Conservation (phyloP, 495 filamentous ascomycete species). For the Aspergillus bridgeri region DNA sequence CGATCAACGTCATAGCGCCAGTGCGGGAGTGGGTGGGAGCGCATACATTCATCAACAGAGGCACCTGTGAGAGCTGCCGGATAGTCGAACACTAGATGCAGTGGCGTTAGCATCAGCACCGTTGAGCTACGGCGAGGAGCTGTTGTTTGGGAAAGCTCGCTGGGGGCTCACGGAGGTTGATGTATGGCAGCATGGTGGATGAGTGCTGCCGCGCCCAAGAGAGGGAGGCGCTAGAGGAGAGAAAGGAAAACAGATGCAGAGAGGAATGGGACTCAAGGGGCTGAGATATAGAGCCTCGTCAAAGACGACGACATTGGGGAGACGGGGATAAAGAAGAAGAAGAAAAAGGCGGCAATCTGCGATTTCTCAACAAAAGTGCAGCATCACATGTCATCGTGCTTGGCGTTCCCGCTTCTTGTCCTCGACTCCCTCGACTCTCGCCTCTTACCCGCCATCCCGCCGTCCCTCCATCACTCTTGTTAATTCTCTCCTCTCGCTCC, state of each 20-base stretch:
- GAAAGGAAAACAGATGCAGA: slow-evolving; percentile 2
- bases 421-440: background rate
- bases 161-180: slow-evolving; percentile 65
- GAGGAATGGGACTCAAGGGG: slow-evolving; percentile 6
- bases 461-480: background rate
- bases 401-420: slow-evolving; percentile 11
- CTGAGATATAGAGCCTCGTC: background rate
- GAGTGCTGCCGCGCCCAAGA: slow-evolving; percentile 1
- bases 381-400: slow-evolving; percentile 4
- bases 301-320: background rate
- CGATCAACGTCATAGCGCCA: slow-evolving; percentile 3
- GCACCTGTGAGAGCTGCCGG: slow-evolving; percentile 63
- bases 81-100: slow-evolving; percentile 64
- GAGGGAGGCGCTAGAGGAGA: slow-evolving; percentile 11
- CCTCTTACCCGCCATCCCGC: background rate
- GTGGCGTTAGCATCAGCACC: background rate
- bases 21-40: background rate
- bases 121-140: slow-evolving; percentile 17
- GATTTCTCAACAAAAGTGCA: background rate
- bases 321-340: background rate
- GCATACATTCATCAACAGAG: slow-evolving; percentile 81
- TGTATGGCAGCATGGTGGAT: slow-evolving; percentile 74
- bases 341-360: background rate
- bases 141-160: slow-evolving; percentile 7
- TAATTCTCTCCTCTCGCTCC: slow-evolving; percentile 10